Percentiles rank a stretch among this genome's conserved stretches.
phyloP scores from a whole-genome alignment of 352 stramenopile species.

The Phytophthora fragariae region DNA sequence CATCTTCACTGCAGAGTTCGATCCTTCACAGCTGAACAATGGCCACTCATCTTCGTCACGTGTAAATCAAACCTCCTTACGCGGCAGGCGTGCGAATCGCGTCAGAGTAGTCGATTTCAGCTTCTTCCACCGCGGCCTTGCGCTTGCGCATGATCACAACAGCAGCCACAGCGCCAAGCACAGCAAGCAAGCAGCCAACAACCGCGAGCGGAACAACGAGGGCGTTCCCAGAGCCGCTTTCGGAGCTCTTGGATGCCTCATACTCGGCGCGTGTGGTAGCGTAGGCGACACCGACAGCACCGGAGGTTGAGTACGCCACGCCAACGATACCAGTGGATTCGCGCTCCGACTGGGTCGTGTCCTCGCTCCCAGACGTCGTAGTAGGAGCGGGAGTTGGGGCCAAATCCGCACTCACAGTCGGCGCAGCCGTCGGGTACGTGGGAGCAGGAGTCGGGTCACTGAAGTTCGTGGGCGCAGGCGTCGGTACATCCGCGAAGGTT shows the following conservation, averaged over 20 bases:
- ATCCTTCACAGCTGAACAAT: constrained; percentile 20
- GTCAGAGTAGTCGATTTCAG: constrained; percentile 41
- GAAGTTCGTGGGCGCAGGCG: constrained; percentile 28
- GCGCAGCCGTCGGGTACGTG: constrained; percentile 30
- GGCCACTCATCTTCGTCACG: constrained; percentile 12
- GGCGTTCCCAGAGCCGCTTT: constrained; percentile 16
- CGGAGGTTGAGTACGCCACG: constrained; percentile 22
- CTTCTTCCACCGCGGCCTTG: constrained; percentile 26
- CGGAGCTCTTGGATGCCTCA: constrained; percentile 26
- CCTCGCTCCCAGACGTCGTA: constrained; percentile 3
- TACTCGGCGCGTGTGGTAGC: constrained; percentile 38
- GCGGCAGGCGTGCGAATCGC: constrained; percentile 24
- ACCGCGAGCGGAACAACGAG: constrained; percentile 38
- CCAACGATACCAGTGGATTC: constrained; percentile 18
- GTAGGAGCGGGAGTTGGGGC: constrained; percentile 25
- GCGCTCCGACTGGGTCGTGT: constrained; percentile 8
- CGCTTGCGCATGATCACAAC: constrained; percentile 52
- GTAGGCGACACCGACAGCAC: constrained; percentile 39
- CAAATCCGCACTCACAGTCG: constrained; percentile 23
- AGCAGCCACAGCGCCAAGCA: constrained; percentile 51
- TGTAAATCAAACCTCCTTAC: constrained; percentile 6
- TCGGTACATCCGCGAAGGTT: constrained; percentile 16
- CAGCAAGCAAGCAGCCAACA: constrained; percentile 48
- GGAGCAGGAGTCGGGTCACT: constrained; percentile 26
- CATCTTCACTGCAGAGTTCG: constrained; percentile 19